Evolutionary conservation across 2,329 filamentous ascomycete genomes (phyloP), one percentile per base, ranked within the genome.

Genomic region (Fusarium cicatricum): DNA sequence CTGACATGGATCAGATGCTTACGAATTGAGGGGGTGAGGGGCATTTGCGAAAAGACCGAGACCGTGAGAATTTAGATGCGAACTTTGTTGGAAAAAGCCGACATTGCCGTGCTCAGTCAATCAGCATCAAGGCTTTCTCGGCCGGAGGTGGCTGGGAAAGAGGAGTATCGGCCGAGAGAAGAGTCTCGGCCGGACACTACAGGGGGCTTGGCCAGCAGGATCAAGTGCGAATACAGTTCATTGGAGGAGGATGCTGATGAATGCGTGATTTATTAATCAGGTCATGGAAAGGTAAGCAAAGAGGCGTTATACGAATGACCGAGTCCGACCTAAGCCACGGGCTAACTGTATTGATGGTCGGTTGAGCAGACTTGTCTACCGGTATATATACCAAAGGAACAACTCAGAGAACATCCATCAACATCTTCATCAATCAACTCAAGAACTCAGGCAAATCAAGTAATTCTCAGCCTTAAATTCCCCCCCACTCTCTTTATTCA

Each of bases 311-410:
- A 2, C 2, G 39, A 59, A 55, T 55, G 32, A 33, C 54, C 58
- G 58, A 53, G 1, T 1, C 6, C 10, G 14, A 38, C 14, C 1
- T 26, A 42, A 12, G 17, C 1, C 4, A 29, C 37, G 54, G 23
- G 23, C 23, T 1, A 17, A 6, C 5, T 12, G 8, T 6, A 10
- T 2, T 3, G n/a, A n/a, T 26, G 11, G 4, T 17, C 2, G 51
- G 1, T 37, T 14, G 6, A 2, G 5, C 5, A 3, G 2, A 3
- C 21, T 23, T 39, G 4, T 16, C 9, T 14, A 11, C 4, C 37
- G n/a, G 15, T 51, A 62, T 62, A 62, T 62, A 62, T 62, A 47
- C 23, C 1, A 3, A 3, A 3, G 14, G 8, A 8, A 15, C 11
- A 28, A 9, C 23, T 8, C 21, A 16, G 15, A 21, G 29, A 29